Conservation (phyloP, 2,329 filamentous ascomycete species). For the Fusarium sp. region DNA sequence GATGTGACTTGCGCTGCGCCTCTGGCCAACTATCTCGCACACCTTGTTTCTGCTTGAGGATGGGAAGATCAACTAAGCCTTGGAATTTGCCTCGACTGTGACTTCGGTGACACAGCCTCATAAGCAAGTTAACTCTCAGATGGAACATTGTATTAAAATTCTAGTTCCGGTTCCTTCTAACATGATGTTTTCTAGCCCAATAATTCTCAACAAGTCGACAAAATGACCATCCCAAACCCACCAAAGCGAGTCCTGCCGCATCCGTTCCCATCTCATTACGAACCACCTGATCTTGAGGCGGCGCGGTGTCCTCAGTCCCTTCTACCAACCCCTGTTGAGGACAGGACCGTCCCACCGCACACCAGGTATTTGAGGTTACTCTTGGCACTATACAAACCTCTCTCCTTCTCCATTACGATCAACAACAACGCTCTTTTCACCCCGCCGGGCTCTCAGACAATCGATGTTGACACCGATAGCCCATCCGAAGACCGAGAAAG, state of each 20-base stretch:
- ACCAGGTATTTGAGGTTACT: too few relatives aligned
- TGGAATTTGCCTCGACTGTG: background rate
- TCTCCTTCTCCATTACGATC: too few relatives aligned
- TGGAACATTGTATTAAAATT: background rate
- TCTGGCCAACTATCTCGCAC: background rate
- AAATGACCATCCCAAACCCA: background rate
- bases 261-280: rapidly evolving
- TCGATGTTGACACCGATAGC: background rate
- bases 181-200: background rate
- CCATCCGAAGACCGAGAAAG: background rate
- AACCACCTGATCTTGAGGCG: background rate
- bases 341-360: rapidly evolving
- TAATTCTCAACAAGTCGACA: rapidly evolving
- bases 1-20: background rate
- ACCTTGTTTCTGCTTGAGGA: background rate
- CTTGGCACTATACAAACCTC: too few relatives aligned
- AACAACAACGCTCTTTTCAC: too few relatives aligned
- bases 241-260: background rate
- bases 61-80: background rate
- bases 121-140: background rate
- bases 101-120: background rate
- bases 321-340: too few relatives aligned
- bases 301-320: background rate
- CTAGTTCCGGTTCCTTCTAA: background rate
- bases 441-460: background rate